Evolutionary conservation across 1,284 basidiomycete genomes (phyloP), one percentile per base, ranked within the genome.

Genomic region (Lentinus polychrous): DNA sequence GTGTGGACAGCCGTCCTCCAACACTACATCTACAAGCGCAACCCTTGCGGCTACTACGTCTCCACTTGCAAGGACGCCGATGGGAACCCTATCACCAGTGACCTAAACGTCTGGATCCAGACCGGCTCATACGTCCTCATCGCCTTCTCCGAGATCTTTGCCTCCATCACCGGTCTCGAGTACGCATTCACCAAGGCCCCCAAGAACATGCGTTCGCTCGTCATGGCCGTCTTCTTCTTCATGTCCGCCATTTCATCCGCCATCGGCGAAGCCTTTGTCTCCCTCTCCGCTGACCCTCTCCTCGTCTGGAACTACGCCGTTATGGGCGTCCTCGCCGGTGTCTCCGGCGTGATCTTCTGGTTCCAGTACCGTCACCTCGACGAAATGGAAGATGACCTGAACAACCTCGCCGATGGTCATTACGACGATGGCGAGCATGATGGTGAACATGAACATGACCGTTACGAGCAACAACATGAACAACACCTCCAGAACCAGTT

Each of bases 131-230:
- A 85, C 61, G 64, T 87, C 48, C 67, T 89, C 31, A 74, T 88
- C 57, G 84, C 82, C 3, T 72, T 86, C 58, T 81, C 77, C 57
- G 83, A 89, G 70, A 91, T 94, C 60, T 77, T 94, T 46, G 88
- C 90, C 0, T 88, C 85, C 8, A 90, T 94, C 66, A 92, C 90
- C 0, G 83, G 83, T 8, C 72, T 87, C 55, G 91, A 94, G 65
- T 92, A 92, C 63, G 91, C 90, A n/a, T 92, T 88, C 71, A 90
- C 86, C 51, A 92, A 91, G 62, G 83, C 85, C 11, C 86, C 88
- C 10, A 80, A 74, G 67, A 87, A 87, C 66, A 90, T 91, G 87
- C 78, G 79, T 17, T 86, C 82, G 37, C 74, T 90, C 51, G 84
- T 91, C 50, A 87, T 86, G 81, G 68, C 77, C 37, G 55, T 84